These are phyloP conservation scores for Sordariomycetes sp. DNA, from an alignment of 2,329 filamentous ascomycete species.

Conservation along the genomic window DNA sequence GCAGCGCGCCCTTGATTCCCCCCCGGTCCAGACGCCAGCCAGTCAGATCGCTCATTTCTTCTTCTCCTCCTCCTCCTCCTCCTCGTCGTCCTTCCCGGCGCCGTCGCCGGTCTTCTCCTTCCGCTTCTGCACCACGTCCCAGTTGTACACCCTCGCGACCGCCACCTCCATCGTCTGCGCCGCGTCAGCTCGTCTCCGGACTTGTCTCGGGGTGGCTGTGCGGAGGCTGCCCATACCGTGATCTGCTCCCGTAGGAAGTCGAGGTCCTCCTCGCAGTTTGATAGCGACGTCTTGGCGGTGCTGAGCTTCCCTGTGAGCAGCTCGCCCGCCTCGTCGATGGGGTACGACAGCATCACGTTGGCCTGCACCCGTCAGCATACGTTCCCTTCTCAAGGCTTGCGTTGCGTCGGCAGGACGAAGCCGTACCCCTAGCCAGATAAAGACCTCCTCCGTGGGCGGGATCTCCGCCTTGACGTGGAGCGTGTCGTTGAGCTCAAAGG, in stretches of 20 bases:
- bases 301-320: slow-evolving; percentile 68
- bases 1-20: not conserved
- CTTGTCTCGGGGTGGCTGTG: not conserved
- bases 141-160: slow-evolving; percentile 95
- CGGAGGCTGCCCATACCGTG: slow-evolving; percentile 46
- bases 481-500: slow-evolving; percentile 94
- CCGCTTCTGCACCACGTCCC: slow-evolving; percentile 91
- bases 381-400: not conserved
- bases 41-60: slow-evolving; percentile 13
- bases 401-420: not conserved
- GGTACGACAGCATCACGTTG: slow-evolving; percentile 96
- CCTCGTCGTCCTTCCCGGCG: slow-evolving; percentile 26
- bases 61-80: slow-evolving; percentile 25
- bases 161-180: slow-evolving; percentile 87
- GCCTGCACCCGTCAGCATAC: slow-evolving; percentile 39
- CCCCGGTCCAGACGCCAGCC: not conserved
- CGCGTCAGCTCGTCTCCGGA: not conserved
- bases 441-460: slow-evolving; percentile 78
- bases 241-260: slow-evolving; percentile 96
- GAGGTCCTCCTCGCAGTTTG: slow-evolving; percentile 91
- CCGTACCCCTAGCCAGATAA: slow-evolving; percentile 86
- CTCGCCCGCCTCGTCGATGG: slow-evolving; percentile 73
- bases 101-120: slow-evolving; percentile 71
- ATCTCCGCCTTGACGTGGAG: slow-evolving; percentile 82
- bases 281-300: slow-evolving; percentile 67